phyloP scores from a whole-genome alignment of 495 filamentous ascomycete species.

The Neurospora sp. region DNA sequence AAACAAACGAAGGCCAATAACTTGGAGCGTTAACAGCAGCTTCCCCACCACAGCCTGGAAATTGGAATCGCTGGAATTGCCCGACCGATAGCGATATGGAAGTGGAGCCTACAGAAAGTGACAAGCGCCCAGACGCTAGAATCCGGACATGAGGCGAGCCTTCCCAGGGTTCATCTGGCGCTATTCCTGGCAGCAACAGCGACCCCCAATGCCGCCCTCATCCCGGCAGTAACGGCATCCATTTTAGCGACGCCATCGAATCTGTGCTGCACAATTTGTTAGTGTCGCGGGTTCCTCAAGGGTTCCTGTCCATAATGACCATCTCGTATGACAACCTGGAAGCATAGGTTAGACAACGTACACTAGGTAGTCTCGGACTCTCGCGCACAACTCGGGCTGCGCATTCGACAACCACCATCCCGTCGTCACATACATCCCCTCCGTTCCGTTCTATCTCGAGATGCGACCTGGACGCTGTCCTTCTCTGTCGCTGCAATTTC shows the following conservation, averaged over 20 bases:
- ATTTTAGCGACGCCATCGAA: background rate
- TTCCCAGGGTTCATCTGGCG: background rate
- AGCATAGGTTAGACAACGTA: background rate
- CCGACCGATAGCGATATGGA: background rate
- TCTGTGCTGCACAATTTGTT: background rate
- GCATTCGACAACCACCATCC: background rate
- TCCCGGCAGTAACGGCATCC: background rate
- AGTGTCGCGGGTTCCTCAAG: background rate
- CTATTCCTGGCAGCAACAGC: background rate
- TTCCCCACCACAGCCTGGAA: background rate
- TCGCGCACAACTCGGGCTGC: background rate
- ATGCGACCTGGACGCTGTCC: background rate
- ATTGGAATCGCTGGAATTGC: background rate
- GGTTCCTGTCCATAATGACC: background rate
- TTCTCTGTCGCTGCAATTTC: background rate
- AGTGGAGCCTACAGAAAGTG: background rate
- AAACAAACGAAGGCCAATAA: background rate
- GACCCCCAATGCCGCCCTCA: background rate
- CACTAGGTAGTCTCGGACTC: background rate
- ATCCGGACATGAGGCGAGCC: background rate
- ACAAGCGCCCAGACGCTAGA: background rate
- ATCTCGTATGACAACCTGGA: background rate
- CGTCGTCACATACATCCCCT: background rate
- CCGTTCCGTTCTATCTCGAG: background rate
- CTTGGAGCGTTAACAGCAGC: background rate